Evolutionary conservation across 345 rosid species (phyloP), one percentile per base, ranked within the genome.

Genomic region (Zanthoxylum bungeanum): DNA sequence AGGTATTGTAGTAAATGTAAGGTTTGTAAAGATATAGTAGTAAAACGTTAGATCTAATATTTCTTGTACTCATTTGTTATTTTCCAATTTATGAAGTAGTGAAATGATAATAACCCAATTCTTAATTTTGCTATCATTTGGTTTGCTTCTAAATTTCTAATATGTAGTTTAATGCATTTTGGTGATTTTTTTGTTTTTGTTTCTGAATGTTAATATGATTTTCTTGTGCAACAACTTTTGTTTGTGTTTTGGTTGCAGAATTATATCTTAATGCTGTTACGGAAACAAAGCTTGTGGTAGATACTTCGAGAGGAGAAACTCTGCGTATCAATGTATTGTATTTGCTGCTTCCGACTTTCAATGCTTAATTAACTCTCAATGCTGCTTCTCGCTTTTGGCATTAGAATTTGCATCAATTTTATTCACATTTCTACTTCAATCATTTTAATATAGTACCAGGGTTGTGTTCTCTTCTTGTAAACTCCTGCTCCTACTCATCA

Each of bases 261-360:
- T 74, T 95, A 24, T 95, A 91, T 82, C 85, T 95, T 49, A 91
- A 89, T 77, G 85, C 89, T 1, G 97, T 80, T 34, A 92, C 96
- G 3, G 98, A 95, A 86, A 81, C 99, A 27, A 88, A 92, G 87
- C 94, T 95, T 63, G 83, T 88, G 31, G 99, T 95, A n/a, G 99
- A 95, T 76, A 92, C 98, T 47, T 95, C 99, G 11, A 83, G 98
- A 70, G 97, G 98, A 79, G 98, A 92, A 83, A 86, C 87, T 46
- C 75, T 95, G 46, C 92, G 88, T 6, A 91, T 92, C 82, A 92
- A 92, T 69, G 99, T 92, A 95, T 80, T 77, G 47, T 75, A 55
- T 68, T 68, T 57, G 56, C 71, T 37, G 53, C 52, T 34, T 70
- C 9, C 0, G 21, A 52, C 39, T 64, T 67, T 52, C 27, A 31